These are phyloP conservation scores for Passalora sequoiae DNA, from an alignment of 2,329 filamentous ascomycete species.

Conservation along the genomic window DNA sequence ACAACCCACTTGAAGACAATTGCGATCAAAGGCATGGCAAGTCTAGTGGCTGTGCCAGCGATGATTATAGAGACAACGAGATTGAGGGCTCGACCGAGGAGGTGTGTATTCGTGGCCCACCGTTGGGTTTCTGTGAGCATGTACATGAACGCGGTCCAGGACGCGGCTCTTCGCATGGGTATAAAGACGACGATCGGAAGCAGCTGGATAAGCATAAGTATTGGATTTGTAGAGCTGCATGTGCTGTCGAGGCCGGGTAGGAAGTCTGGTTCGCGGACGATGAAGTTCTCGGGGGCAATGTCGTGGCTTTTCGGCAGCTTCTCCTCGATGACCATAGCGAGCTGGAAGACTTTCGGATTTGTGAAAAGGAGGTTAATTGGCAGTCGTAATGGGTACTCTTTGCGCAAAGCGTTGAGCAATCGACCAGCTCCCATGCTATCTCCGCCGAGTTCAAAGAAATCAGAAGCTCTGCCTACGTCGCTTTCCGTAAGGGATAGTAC, in stretches of 20 bases:
- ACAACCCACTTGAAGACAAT: conserved; percentile 53
- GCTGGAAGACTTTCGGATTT: conserved; percentile 41
- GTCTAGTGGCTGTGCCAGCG: conserved; percentile 38
- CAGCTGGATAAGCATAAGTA: conserved; percentile 49
- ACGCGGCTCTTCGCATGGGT: conserved; percentile 48
- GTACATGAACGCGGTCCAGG: conserved; percentile 52
- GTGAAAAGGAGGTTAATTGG: conserved; percentile 51
- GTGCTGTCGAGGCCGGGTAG: conserved; percentile 39
- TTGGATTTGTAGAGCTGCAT: conserved; percentile 47
- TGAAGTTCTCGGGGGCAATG: conserved; percentile 8
- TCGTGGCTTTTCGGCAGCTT: conserved; percentile 11
- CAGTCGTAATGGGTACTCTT: conserved; percentile 46
- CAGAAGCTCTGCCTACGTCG: conserved; percentile 40
- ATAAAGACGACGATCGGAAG: conserved; percentile 48
- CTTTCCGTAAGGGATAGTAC: conserved; percentile 40
- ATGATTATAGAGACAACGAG: conserved; percentile 45
- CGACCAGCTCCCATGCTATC: conserved; percentile 52
- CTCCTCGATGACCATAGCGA: conserved; percentile 39
- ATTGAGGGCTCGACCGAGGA: conserved; percentile 47
- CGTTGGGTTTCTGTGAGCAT: conserved; percentile 39
- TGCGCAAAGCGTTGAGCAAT: conserved; percentile 49
- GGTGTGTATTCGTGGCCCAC: conserved; percentile 38
- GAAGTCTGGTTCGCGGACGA: conserved; percentile 14
- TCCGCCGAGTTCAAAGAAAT: conserved; percentile 52
- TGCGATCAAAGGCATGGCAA: conserved; percentile 44